Base-by-base conservation (phyloP, 495 filamentous ascomycete species). In the Apiosordaria backusii region DNA sequence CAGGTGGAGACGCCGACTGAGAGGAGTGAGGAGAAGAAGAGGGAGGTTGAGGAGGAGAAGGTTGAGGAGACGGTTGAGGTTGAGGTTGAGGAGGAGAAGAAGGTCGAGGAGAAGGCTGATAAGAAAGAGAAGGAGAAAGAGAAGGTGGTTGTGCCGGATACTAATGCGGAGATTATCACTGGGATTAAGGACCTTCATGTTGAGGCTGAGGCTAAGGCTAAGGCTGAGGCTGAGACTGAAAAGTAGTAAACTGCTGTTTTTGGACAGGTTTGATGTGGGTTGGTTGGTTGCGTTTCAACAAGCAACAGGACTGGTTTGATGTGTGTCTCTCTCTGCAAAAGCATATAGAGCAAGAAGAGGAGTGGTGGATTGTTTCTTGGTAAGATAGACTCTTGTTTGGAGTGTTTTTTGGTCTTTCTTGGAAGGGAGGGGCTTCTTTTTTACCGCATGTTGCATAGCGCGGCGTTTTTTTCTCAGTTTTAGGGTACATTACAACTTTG, bases 161-260 rank as follows among this genome's bases (percentile, higher is more conserved):
- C 75, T 0, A 72, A 77, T 60, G 83, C 80, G 6, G 82, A 84
- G 72, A 60, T 82, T 27, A 83, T 85, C 27, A 84, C 82, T 0
- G 83, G 83, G 0, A 60, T 86, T 64, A 78, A 80, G 63, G 75
- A 80, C 57, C 59, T 83, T 50, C 73, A 66, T 19, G 53, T 81
- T 22, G 77, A 77, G 6, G 26, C 10, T 25, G 45, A 74, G 77
- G 59, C 68, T 67, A 74, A 62, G 22, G 60, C 25, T 35, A n/a
- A 52, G 62, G 15, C 45, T 4, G 50, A 35, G n/a, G 21, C 25
- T 35, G 16, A 52, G 62, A n/a, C 45, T 4, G 50, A 35, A 18
- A n/a, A 64, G 45, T 26, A 24, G 19, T 29, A 4, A 29, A 29
- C 27, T 29, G 27, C 27, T 29, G 27, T 3, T 3, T 29, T 29